phyloP scores from a whole-genome alignment of 2,329 filamentous ascomycete genomes.

The Cadophora malorum region DNA sequence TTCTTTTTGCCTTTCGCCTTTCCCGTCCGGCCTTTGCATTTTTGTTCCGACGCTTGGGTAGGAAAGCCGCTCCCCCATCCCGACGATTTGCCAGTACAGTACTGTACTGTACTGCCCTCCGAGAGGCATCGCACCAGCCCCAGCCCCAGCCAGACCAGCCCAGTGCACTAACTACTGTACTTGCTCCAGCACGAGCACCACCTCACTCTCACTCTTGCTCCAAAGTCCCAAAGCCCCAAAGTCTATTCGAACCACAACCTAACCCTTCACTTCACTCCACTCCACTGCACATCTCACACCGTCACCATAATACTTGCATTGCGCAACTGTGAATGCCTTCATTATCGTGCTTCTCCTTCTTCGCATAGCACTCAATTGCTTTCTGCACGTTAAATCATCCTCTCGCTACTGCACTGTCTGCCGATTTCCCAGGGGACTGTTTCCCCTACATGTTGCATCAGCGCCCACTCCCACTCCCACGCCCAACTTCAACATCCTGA shows the following conservation, averaged over 20 bases:
- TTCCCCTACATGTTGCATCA: conserved; percentile 26
- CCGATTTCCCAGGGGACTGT: neutral
- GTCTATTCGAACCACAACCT: neutral
- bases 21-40: neutral
- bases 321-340: conserved; percentile 8
- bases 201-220: neutral
- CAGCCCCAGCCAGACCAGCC: neutral
- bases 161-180: neutral
- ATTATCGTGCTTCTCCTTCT: neutral
- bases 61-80: neutral
- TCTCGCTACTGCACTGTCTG: conserved; percentile 10
- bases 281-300: neutral
- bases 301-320: neutral
- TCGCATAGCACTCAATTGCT: conserved; percentile 5
- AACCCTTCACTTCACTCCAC: neutral
- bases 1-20: neutral
- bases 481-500: conserved; percentile 35
- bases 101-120: too few relatives aligned
- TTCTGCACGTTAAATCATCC: neutral
- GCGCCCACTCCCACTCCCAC: neutral
- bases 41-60: neutral
- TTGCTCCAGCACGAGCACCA: neutral
- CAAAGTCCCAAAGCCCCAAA: neutral
- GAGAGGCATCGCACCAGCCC: neutral
- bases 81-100: neutral